A percentile compares a stretch with the other conserved stretches of the same genome.
phyloP scores from a whole-genome alignment of 176 grass and related monocot genomes.

The Hsuehochloa calcarea region DNA sequence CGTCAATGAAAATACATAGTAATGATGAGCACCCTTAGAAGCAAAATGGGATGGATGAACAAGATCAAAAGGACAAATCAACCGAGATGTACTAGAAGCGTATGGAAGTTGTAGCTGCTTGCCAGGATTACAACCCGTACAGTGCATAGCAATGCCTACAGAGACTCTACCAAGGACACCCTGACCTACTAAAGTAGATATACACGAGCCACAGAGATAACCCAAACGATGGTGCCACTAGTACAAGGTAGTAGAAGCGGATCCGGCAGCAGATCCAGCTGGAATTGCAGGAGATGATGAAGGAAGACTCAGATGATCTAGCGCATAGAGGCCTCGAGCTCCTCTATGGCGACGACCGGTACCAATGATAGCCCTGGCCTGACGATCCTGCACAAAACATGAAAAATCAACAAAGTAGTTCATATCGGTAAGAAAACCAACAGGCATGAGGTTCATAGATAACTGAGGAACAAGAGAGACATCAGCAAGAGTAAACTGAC shows the following conservation, averaged over 20 bases:
- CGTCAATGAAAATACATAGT: no score
- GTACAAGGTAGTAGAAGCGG: no score
- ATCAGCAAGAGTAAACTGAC: no score
- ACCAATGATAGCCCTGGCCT: not conserved
- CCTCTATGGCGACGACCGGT: not conserved
- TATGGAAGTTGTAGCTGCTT: no score
- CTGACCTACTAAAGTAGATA: not conserved
- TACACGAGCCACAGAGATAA: not conserved
- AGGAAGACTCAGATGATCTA: not conserved
- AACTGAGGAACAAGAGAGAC: no score
- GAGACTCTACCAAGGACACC: not conserved
- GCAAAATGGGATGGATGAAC: not conserved
- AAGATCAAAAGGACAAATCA: not conserved
- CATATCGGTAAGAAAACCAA: not conserved
- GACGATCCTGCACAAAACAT: not conserved
- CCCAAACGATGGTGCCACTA: no score
- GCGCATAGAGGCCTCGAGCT: not conserved
- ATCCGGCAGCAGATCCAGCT: no score
- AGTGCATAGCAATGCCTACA: no score
- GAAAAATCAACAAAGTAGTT: not conserved
- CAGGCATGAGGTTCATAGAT: not conserved
- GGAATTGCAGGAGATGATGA: no score
- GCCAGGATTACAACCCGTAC: no score
- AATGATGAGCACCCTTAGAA: no score
- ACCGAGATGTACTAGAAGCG: not conserved